Conservation (phyloP, 495 filamentous ascomycete species). For the Elasticomyces elasticus region DNA sequence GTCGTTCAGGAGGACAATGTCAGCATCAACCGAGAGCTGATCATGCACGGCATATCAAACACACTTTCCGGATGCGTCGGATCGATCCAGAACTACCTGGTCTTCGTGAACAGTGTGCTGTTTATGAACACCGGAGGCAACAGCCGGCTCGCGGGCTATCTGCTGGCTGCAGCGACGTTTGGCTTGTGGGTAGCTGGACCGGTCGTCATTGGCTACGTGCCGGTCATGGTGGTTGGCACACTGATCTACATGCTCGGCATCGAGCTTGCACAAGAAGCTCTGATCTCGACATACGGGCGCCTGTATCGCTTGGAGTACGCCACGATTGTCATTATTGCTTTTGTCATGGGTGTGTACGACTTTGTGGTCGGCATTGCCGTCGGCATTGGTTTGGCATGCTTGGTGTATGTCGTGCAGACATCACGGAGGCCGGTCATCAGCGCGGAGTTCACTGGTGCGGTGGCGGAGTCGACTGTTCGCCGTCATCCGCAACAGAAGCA, state of each 20-base stretch:
- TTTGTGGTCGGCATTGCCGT: constrained; percentile 89
- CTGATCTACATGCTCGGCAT: constrained; percentile 91
- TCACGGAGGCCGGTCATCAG: constrained; percentile 80
- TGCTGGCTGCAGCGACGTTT: constrained; percentile 71
- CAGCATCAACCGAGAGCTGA: constrained; percentile 81
- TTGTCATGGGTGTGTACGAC: constrained; percentile 93
- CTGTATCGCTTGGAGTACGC: constrained; percentile 77
- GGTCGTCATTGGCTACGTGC: constrained; percentile 81
- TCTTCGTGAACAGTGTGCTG: constrained; percentile 91
- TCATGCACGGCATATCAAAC: constrained; percentile 88
- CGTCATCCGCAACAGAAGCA: constrained; percentile 80
- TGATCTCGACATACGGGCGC: constrained; percentile 81
- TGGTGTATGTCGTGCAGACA: constrained; percentile 82
- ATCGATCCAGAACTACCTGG: constrained; percentile 96
- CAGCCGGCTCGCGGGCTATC: constrained; percentile 73
- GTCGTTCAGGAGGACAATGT: constrained; percentile 84
- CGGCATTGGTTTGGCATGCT: constrained; percentile 83
- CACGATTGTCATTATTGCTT: constrained; percentile 82
- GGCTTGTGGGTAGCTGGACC: constrained; percentile 78
- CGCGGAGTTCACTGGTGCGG: constrained; percentile 73
- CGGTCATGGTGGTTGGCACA: constrained; percentile 90
- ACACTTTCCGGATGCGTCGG: constrained; percentile 73
- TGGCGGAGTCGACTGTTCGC: constrained; percentile 83
- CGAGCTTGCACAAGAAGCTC: constrained; percentile 75
- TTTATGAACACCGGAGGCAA: constrained; percentile 87